Conservation (phyloP, 2,329 filamentous ascomycete genomes). For the Hypoxylon sp. region DNA sequence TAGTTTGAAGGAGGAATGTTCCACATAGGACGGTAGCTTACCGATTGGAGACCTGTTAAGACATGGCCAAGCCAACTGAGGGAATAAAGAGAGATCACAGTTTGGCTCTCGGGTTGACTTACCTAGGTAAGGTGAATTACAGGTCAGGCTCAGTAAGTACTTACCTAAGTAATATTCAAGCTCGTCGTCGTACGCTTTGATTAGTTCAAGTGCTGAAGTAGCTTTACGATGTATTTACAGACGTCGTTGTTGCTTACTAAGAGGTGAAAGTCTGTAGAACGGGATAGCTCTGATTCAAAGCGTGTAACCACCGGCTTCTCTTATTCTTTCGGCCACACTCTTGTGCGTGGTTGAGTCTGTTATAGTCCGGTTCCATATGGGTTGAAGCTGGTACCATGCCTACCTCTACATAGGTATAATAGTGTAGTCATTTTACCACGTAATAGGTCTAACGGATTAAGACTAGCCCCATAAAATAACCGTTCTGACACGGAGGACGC, state of each 20-base stretch:
- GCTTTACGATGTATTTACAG: not conserved
- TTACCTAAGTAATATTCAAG: not conserved
- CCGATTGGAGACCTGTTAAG: slow-evolving; percentile 2
- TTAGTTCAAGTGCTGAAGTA: not conserved
- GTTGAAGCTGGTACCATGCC: not conserved
- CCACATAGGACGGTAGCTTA: slow-evolving; percentile 8
- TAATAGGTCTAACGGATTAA: not conserved
- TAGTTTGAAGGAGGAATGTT: slow-evolving; percentile 3
- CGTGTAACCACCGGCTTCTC: not conserved
- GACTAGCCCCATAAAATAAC: slow-evolving; percentile 1
- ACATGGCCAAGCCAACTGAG: not conserved
- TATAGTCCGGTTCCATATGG: not conserved
- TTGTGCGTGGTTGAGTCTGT: not conserved
- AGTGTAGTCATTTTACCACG: not conserved
- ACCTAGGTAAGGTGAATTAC: not conserved
- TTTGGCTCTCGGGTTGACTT: not conserved
- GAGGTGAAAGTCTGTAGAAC: not conserved
- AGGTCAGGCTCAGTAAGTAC: not conserved
- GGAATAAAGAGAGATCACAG: not conserved
- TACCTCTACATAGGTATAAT: not conserved
- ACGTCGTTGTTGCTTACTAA: not conserved
- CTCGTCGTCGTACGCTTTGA: not conserved
- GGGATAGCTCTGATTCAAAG: not conserved
- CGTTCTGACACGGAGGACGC: not conserved
- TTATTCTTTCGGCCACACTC: no score